Conservation (phyloP, 192 early-diverging fungal species). For the Backusella macrospora region DNA sequence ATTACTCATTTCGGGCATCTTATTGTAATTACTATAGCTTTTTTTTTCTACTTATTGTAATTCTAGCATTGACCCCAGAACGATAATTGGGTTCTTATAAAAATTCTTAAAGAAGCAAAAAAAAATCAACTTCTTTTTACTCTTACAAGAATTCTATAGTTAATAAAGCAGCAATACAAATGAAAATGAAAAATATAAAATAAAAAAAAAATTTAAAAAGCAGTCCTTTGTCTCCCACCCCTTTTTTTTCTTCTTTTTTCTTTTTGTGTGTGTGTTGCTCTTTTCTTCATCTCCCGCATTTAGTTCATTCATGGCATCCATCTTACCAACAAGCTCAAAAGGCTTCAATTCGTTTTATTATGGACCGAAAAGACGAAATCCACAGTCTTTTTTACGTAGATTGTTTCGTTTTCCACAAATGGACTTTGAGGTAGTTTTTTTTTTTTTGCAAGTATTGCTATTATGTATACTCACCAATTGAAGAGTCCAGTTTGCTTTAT, state of each 20-base stretch:
- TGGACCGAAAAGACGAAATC: not conserved
- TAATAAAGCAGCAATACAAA: not conserved
- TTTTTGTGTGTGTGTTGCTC: not conserved
- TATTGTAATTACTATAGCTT: constrained; percentile 5
- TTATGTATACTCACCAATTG: not conserved
- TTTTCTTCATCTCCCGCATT: not conserved
- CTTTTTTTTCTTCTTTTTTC: not conserved
- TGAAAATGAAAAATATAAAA: not conserved
- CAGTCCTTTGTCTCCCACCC: not conserved
- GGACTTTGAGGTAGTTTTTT: constrained; percentile 67
- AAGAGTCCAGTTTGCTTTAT: constrained; percentile 69
- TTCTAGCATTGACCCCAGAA: constrained; percentile 11
- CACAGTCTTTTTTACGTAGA: constrained; percentile 1
- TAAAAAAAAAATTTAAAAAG: not conserved
- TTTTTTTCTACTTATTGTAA: not conserved
- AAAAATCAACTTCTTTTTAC: not conserved
- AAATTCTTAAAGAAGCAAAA: not conserved
- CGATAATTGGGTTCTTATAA: not conserved
- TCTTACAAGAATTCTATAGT: not conserved
- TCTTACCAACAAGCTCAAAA: constrained; percentile 12
- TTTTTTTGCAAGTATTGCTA: not conserved
- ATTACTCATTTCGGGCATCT: constrained; percentile 15
- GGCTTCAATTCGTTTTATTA: constrained; percentile 1
- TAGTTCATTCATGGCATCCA: not conserved
- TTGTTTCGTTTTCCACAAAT: constrained; percentile 55